These are phyloP conservation scores for Phyllosticta citriasiana DNA, from an alignment of 2,329 filamentous ascomycete species.

Conservation along the genomic window DNA sequence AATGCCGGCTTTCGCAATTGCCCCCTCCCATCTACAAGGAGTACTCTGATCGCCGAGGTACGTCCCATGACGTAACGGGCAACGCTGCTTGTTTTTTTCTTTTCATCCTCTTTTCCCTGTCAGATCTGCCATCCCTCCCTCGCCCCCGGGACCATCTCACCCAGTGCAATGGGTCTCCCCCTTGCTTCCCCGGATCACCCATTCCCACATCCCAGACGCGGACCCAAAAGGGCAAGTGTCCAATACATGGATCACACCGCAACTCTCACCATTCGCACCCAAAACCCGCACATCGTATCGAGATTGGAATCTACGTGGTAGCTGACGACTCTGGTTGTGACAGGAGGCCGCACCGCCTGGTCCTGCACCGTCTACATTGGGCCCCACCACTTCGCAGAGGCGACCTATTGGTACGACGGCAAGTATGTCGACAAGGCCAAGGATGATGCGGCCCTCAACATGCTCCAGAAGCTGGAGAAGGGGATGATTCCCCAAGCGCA, in stretches of 20 bases:
- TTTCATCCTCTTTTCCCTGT: neutral
- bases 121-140: conserved; percentile 1
- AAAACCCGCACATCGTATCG: neutral
- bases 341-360: conserved; percentile 30
- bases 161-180: conserved; percentile 5
- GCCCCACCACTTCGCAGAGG: conserved; percentile 16
- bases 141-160: neutral
- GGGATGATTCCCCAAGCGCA: no score
- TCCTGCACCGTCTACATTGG: conserved; percentile 22
- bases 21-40: conserved; percentile 24
- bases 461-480: conserved; percentile 3
- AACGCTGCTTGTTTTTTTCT: neutral
- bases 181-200: conserved; percentile 11
- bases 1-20: conserved; percentile 20
- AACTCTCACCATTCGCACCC: conserved; percentile 1
- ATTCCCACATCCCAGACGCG: conserved; percentile 5
- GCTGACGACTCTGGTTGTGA: neutral
- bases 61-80: neutral
- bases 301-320: neutral
- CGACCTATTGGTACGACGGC: conserved; percentile 30
- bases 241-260: conserved; percentile 6
- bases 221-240: conserved; percentile 6
- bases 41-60: conserved; percentile 29
- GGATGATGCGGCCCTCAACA: conserved; percentile 26
- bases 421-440: conserved; percentile 23